A percentile compares a stretch with the other conserved stretches of the same genome.
These are phyloP conservation scores for Magnolia kwangsiensis DNA, from an alignment of 164 flowering plant genomes.

Conservation along the genomic window DNA sequence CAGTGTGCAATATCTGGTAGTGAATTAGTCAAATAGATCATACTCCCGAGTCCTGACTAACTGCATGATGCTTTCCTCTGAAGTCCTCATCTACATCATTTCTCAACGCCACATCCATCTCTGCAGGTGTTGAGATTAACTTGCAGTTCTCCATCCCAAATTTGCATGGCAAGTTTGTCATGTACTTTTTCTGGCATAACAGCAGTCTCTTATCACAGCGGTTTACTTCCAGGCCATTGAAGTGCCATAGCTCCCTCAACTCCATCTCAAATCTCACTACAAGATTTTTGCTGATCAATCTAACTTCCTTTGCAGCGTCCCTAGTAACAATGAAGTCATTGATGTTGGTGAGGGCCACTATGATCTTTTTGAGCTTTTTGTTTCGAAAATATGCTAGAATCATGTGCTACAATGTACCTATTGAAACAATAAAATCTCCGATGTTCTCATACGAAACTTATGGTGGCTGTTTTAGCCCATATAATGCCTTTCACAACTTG, in stretches of 20 bases:
- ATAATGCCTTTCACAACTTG: no score
- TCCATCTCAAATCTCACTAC: background rate
- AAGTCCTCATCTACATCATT: background rate
- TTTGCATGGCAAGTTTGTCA: background rate
- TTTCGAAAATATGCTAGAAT: no score
- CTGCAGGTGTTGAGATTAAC: background rate
- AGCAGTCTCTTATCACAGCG: no score
- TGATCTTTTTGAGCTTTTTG: no score
- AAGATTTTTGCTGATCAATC: no score
- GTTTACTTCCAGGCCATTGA: background rate
- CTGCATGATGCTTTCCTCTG: background rate
- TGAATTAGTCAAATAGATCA: constrained; percentile 4
- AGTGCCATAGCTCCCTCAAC: background rate
- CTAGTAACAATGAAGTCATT: no score
- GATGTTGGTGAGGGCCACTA: no score
- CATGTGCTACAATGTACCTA: no score
- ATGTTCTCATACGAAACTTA: no score
- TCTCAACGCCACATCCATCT: background rate
- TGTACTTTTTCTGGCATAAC: background rate
- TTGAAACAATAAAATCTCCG: no score
- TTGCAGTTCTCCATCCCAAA: background rate
- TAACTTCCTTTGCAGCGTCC: no score
- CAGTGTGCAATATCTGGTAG: background rate
- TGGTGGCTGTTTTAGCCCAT: no score
- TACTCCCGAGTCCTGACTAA: background rate